phyloP scores from a whole-genome alignment of 1,284 basidiomycete species.

The Dichomitus squalens region DNA sequence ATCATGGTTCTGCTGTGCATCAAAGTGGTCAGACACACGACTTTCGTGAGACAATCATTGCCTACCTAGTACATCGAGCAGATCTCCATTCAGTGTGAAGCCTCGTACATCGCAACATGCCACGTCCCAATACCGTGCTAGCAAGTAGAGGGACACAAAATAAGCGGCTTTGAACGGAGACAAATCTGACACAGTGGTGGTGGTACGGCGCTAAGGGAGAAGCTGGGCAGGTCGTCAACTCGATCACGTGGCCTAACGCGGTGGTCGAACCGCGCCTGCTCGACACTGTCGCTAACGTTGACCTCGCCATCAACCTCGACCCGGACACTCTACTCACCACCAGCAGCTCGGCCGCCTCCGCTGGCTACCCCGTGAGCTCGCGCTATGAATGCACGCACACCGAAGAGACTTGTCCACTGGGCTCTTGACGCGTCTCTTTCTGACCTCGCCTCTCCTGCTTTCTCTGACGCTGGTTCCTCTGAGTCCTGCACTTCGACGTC shows the following conservation, averaged over 20 bases:
- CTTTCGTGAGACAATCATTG: no score
- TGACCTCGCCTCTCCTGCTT: conserved; percentile 31
- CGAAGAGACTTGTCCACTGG: conserved; percentile 38
- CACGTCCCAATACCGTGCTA: no score
- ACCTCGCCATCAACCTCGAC: background rate
- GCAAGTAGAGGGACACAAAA: no score
- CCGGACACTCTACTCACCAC: background rate
- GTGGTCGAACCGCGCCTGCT: conserved; percentile 12
- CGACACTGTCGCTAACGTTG: background rate
- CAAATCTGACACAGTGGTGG: no score
- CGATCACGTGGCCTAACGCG: conserved; percentile 1
- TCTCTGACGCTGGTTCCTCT: conserved; percentile 30
- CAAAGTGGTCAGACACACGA: no score
- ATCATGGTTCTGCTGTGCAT: no score
- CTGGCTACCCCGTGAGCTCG: background rate
- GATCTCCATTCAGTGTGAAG: no score
- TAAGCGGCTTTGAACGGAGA: no score
- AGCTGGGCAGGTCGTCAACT: background rate
- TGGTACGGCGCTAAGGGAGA: background rate
- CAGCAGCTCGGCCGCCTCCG: background rate
- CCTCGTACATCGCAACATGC: no score
- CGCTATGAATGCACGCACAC: conserved; percentile 22
- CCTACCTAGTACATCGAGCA: no score
- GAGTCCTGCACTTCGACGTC: conserved; percentile 33
- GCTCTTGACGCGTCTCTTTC: conserved; percentile 33